phyloP scores from a whole-genome alignment of 2,329 filamentous ascomycete genomes.

The Fusarium keratoplasticum region DNA sequence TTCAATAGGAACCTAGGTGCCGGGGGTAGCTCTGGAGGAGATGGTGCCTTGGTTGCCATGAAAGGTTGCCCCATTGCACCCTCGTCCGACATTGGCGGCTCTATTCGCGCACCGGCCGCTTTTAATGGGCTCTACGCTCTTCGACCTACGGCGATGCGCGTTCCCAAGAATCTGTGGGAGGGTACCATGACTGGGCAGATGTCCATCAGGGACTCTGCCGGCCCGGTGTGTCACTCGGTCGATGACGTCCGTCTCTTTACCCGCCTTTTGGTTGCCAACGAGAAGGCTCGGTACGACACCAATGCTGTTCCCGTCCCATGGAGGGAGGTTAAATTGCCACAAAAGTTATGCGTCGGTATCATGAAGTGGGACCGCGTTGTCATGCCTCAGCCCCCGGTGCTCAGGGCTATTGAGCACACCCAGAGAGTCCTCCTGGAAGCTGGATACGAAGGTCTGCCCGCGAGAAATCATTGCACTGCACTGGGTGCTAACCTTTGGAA shows the following conservation, averaged over 20 bases:
- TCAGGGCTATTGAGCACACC: conserved; percentile 8
- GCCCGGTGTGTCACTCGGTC: conserved; percentile 10
- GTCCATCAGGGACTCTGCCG: conserved; percentile 59
- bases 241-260: conserved; percentile 14
- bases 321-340: not conserved
- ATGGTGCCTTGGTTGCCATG: conserved; percentile 49
- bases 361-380: conserved; percentile 19
- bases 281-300: conserved; percentile 3
- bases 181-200: conserved; percentile 31
- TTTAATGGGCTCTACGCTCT: conserved; percentile 46
- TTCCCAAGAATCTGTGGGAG: conserved; percentile 26
- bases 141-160: conserved; percentile 31
- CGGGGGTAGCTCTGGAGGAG: conserved; percentile 71
- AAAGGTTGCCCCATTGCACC: conserved; percentile 48
- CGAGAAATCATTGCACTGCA: not conserved
- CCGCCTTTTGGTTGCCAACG: not conserved
- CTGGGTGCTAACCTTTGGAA: not conserved
- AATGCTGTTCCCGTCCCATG: conserved; percentile 5
- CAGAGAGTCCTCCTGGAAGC: not conserved
- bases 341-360: conserved; percentile 8
- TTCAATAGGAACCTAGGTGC: conserved; percentile 66
- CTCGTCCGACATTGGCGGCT: conserved; percentile 50
- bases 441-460: conserved; percentile 9
- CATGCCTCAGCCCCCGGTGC: conserved; percentile 19
- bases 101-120: conserved; percentile 43